Conservation (phyloP, 441 rosid species). For the Jatropha multifida region DNA sequence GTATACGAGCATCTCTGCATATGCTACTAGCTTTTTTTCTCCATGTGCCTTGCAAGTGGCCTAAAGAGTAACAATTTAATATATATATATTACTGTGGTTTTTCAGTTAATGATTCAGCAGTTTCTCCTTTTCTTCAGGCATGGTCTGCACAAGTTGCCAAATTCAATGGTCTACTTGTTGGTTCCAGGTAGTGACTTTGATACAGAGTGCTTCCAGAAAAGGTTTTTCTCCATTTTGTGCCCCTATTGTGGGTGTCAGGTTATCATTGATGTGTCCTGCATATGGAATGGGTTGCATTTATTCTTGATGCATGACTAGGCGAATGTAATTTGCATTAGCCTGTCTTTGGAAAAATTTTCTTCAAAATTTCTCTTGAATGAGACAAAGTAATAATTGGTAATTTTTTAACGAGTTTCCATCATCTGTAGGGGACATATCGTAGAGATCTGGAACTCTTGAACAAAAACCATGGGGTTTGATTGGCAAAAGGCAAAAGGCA, state of each 20-base stretch:
- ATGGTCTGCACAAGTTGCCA: constrained; percentile 89
- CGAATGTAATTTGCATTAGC: not conserved
- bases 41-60: too few species aligned
- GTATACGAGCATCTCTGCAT: constrained; percentile 41
- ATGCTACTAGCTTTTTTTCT: not conserved
- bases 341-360: not conserved
- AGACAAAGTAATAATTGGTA: not conserved
- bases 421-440: not conserved
- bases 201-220: not conserved
- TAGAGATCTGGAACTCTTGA: not conserved
- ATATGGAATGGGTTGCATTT: not conserved
- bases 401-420: not conserved
- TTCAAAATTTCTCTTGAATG: not conserved
- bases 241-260: not conserved
- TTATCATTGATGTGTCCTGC: not conserved
- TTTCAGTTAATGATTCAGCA: constrained; percentile 28
- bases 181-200: constrained; percentile 66
- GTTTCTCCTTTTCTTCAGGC: constrained; percentile 49
- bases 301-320: not conserved
- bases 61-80: too few species aligned
- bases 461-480: not conserved
- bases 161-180: constrained; percentile 79
- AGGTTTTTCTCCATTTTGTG: not conserved
- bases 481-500: constrained; percentile 2
- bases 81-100: constrained; percentile 1